Evolutionary conservation across 2,329 filamentous ascomycete genomes (phyloP), one percentile per base, ranked within the genome.

Genomic region (Paracamarosporium sp.): DNA sequence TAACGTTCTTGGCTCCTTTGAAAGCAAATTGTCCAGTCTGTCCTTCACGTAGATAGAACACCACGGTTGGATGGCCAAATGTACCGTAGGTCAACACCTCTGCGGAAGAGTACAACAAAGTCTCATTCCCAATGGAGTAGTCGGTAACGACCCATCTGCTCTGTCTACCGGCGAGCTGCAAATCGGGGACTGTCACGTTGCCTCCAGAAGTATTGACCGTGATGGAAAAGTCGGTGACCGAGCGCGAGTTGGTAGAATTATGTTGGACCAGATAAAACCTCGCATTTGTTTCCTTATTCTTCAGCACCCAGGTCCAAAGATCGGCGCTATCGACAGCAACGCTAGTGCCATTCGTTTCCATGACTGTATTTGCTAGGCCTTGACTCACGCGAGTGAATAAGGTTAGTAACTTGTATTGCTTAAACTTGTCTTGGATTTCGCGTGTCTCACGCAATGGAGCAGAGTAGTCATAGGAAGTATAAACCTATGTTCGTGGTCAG

Each of bases 71-170:
- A 6, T 73, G 74, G 31, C 84, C 79, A 30, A 85, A 84, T 2
- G 76, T 59, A 0, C 82, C 75, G 53, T 84, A 83, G 1, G 80
- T 81, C 17, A 83, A 68, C 6, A 86, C 69, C 52, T 86, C 83
- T 0, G 81, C 79, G 0, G 83, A 82, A 2, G 81, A 81, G 66
- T 83, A 86, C 0, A 85, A 72, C 3, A 86, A 68, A 3, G 73
- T 80, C 27, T 80, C 75, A 1, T 74, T 73, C 4, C 83, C 82
- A 55, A 85, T 73, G 0, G 67, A 65, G 51, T 85, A 85, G 62
- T 86, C 82, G 0, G 82, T 84, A 20, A 85, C 80, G 3, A 85
- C 71, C 59, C 85, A 84, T 60, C 83, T 84, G 64, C 81, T 83
- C 65, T 85, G 82, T 17, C 82, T 77, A 11, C 83, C 83, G 46